phyloP scores from a whole-genome alignment of 768 basidiomycete genomes.

The Hypsizygus marmoreus region DNA sequence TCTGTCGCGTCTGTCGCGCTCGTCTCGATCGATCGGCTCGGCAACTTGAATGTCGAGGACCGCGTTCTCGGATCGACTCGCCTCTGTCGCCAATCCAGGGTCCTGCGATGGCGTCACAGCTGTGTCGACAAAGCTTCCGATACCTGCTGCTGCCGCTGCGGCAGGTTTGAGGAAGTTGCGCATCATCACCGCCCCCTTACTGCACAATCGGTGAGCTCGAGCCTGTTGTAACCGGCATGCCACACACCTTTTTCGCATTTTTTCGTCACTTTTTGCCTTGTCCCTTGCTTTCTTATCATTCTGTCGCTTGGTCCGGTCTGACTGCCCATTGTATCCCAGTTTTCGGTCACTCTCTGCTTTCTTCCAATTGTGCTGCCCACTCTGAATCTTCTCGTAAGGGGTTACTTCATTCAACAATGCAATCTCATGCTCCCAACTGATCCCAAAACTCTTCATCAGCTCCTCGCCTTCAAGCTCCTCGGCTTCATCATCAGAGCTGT shows the following conservation, averaged over 20 bases:
- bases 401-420: neutral
- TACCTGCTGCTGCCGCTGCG: too few species aligned
- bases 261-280: constrained; percentile 8
- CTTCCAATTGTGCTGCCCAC: constrained; percentile 16
- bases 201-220: too few species aligned
- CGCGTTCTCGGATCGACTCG: too few species aligned
- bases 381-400: constrained; percentile 4
- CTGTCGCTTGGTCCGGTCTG: constrained; percentile 3
- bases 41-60: too few species aligned
- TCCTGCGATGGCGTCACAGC: neutral
- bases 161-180: constrained; percentile 2
- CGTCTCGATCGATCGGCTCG: too few species aligned
- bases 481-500: too few species aligned
- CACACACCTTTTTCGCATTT: constrained; percentile 8
- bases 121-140: neutral
- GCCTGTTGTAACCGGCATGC: neutral
- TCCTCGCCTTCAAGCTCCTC: constrained; percentile 11
- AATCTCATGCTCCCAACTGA: neutral
- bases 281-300: constrained; percentile 14
- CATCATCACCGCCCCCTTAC: neutral
- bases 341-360: constrained; percentile 14
- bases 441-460: constrained; percentile 5
- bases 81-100: too few species aligned
- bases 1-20: too few species aligned
- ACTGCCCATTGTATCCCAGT: constrained; percentile 14